phyloP scores from a whole-genome alignment of 768 basidiomycete genomes.

The Aureoboletus auriporus region DNA sequence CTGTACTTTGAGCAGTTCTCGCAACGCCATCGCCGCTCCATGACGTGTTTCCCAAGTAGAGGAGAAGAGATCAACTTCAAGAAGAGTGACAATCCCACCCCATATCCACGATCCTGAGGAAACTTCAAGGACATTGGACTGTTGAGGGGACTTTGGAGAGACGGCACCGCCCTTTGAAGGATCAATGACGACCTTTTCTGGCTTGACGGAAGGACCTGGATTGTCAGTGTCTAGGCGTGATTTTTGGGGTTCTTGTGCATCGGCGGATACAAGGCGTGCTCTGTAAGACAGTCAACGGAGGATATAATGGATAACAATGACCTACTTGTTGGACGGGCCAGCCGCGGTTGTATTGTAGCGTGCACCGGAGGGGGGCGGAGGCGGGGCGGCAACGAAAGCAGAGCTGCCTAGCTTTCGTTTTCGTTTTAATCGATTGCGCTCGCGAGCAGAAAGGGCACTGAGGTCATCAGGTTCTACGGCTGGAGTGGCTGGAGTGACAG shows the following conservation, averaged over 20 bases:
- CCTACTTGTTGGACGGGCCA: constrained; percentile 59
- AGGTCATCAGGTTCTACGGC: constrained; percentile 40
- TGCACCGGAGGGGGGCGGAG: constrained; percentile 53
- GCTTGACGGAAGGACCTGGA: constrained; percentile 42
- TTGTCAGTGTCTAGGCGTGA: constrained; percentile 62
- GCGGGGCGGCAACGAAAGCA: constrained; percentile 73
- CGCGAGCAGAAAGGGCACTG: constrained; percentile 76
- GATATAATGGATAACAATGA: constrained; percentile 2
- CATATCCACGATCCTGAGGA: constrained; percentile 77
- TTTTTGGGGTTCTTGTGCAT: constrained; percentile 45
- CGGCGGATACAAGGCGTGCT: constrained; percentile 68
- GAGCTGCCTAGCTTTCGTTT: constrained; percentile 87
- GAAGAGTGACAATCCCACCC: constrained; percentile 75
- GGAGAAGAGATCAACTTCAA: constrained; percentile 82
- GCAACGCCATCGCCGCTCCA: constrained; percentile 86
- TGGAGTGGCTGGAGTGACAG: constrained; percentile 38
- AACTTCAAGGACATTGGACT: constrained; percentile 75
- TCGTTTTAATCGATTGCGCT: constrained; percentile 90
- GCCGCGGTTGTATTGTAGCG: constrained; percentile 60
- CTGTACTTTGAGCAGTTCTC: constrained; percentile 83
- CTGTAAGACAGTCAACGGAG: constrained; percentile 33
- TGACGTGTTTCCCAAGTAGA: constrained; percentile 92
- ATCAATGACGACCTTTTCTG: constrained; percentile 72
- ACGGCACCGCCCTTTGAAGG: constrained; percentile 85
- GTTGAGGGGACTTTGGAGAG: constrained; percentile 69